Conservation (phyloP, 2,329 filamentous ascomycete genomes). For the Laburnicola sp. region DNA sequence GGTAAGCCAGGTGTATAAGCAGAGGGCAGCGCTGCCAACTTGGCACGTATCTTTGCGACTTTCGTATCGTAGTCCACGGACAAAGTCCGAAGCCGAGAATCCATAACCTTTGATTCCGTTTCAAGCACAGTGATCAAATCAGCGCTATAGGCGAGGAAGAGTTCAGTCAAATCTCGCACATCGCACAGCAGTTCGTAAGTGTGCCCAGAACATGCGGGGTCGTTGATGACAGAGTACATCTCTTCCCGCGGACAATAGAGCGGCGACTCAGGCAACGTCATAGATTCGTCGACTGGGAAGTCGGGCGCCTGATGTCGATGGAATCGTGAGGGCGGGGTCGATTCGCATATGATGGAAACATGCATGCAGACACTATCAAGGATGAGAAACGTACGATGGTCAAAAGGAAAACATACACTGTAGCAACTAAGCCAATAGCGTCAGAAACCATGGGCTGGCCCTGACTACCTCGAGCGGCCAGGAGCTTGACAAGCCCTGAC, state of each 20-base stretch:
- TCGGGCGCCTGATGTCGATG: conserved; percentile 15
- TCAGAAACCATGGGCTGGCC: conserved; percentile 14
- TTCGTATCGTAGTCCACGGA: conserved; percentile 19
- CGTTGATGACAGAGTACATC: conserved; percentile 24
- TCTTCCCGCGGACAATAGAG: conserved; percentile 32
- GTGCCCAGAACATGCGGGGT: conserved; percentile 23
- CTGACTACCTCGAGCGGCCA: conserved; percentile 31
- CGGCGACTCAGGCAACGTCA: conserved; percentile 39
- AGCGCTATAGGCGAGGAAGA: conserved; percentile 26
- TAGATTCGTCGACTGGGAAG: background rate
- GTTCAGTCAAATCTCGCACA: conserved; percentile 38
- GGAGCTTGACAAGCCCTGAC: conserved; percentile 26
- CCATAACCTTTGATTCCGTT: conserved; percentile 8
- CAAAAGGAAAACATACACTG: conserved; percentile 23
- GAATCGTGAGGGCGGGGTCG: conserved; percentile 22
- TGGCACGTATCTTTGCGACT: conserved; percentile 20
- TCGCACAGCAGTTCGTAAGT: conserved; percentile 34
- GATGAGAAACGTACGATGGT: conserved; percentile 6
- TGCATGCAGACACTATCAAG: conserved; percentile 28
- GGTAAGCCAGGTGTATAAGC: conserved; percentile 25
- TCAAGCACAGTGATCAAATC: conserved; percentile 3
- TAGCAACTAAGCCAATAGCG: conserved; percentile 23
- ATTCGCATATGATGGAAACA: conserved; percentile 35
- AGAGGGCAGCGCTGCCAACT: conserved; percentile 24
- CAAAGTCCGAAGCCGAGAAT: background rate